Percentiles rank a stretch among this genome's conserved stretches.
These are phyloP conservation scores for Nepenthes mirabilis DNA, from an alignment of 148 eudicot species.

Conservation along the genomic window DNA sequence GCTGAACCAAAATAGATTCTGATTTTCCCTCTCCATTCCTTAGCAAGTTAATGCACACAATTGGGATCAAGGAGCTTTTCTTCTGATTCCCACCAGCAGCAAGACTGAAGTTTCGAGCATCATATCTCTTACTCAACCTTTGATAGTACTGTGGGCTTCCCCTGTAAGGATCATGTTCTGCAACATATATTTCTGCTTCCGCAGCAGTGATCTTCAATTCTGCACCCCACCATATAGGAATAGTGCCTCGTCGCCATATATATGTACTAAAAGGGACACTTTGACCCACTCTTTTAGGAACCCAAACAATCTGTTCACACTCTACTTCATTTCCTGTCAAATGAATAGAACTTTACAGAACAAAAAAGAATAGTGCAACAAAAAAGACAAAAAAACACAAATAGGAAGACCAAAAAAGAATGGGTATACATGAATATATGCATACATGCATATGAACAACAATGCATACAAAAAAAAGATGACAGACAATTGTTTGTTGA, in stretches of 20 bases:
- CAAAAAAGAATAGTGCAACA: slow-evolving; percentile 2
- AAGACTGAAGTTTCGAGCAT: slow-evolving; percentile 44
- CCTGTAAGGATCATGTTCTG: slow-evolving; percentile 81
- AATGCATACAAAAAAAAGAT: too few relatives aligned
- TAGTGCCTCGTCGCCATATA: slow-evolving; percentile 93
- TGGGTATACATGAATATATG: too few relatives aligned
- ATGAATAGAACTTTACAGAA: slow-evolving; percentile 3
- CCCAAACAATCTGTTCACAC: slow-evolving; percentile 98
- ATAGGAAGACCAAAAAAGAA: not conserved
- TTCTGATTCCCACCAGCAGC: slow-evolving; percentile 48
- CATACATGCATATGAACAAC: too few relatives aligned
- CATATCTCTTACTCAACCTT: slow-evolving; percentile 82
- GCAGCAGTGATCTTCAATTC: slow-evolving; percentile 86
- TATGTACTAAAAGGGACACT: slow-evolving; percentile 92
- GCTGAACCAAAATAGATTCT: slow-evolving; percentile 74
- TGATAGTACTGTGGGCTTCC: slow-evolving; percentile 85
- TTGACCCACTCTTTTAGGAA: slow-evolving; percentile 57
- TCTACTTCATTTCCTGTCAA: slow-evolving; percentile 93
- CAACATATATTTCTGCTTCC: slow-evolving; percentile 95
- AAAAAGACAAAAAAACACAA: slow-evolving; percentile 1
- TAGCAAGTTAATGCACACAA: slow-evolving; percentile 83
- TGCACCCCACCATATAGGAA: slow-evolving; percentile 99
- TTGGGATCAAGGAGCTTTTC: slow-evolving; percentile 62
- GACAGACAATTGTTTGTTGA: too few relatives aligned
- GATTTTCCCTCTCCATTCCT: slow-evolving; percentile 88